These are phyloP conservation scores for Gymnopilus junonius DNA, from an alignment of 768 basidiomycete genomes.

Conservation along the genomic window DNA sequence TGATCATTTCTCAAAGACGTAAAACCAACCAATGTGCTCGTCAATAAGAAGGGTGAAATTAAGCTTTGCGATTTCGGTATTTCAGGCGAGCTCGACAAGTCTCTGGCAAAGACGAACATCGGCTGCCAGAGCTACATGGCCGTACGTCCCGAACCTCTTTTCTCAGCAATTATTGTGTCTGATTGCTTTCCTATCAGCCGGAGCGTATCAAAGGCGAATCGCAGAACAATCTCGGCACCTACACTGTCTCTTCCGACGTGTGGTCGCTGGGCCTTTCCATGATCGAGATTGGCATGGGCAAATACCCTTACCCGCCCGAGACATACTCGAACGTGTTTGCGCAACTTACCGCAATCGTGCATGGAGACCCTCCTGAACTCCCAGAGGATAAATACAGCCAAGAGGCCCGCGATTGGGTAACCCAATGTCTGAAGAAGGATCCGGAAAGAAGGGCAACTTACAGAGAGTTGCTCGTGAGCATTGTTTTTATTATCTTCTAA, in stretches of 20 bases:
- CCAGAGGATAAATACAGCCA: conserved; percentile 71
- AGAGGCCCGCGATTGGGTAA: conserved; percentile 82
- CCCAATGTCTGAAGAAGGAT: conserved; percentile 78
- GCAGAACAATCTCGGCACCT: conserved; percentile 81
- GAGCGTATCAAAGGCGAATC: conserved; percentile 97
- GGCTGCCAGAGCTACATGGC: conserved; percentile 99
- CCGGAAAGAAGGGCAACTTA: conserved; percentile 84
- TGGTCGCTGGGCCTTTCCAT: conserved; percentile 96
- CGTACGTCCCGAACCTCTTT: conserved; percentile 48
- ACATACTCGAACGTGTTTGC: conserved; percentile 98
- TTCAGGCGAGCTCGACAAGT: conserved; percentile 95
- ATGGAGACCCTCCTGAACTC: conserved; percentile 89
- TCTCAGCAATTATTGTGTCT: conserved; percentile 1
- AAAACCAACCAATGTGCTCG: conserved; percentile 92
- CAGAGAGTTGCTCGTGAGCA: conserved; percentile 72
- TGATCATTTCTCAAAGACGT: conserved; percentile 57
- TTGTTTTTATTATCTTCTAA: neutral
- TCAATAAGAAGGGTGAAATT: conserved; percentile 86
- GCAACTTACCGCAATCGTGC: conserved; percentile 93
- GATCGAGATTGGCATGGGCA: conserved; percentile 88
- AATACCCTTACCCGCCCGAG: conserved; percentile 97
- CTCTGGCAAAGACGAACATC: conserved; percentile 96
- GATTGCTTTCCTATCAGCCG: conserved; percentile 53
- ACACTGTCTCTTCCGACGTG: conserved; percentile 96
- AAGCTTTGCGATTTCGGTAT: conserved; percentile 99